These are phyloP conservation scores for Lepraria neglecta DNA, from an alignment of 495 filamentous ascomycete genomes.

Conservation along the genomic window DNA sequence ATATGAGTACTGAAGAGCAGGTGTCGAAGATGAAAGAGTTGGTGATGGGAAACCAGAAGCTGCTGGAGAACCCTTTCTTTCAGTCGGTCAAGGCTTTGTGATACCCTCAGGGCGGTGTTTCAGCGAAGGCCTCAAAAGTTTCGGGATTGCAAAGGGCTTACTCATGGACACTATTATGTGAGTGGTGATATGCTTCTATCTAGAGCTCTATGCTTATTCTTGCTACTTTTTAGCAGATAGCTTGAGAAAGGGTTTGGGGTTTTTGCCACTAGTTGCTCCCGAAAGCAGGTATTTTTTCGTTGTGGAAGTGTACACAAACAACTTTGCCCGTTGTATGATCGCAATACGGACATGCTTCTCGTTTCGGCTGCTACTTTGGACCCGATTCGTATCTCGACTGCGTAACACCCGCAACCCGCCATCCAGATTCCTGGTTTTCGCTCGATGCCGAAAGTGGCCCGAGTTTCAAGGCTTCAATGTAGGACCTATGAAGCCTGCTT, in stretches of 20 bases:
- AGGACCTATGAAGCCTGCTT: background rate
- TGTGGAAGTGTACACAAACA: background rate
- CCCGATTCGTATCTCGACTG: background rate
- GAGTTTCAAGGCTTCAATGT: background rate
- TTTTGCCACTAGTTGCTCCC: too few relatives aligned
- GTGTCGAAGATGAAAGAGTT: slow-evolving; percentile 71
- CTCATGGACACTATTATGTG: background rate
- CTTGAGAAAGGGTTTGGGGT: background rate
- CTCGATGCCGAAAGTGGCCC: background rate
- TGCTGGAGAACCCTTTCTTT: slow-evolving; percentile 84
- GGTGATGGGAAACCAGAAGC: slow-evolving; percentile 60
- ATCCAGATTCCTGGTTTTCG: background rate
- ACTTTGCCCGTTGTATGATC: background rate
- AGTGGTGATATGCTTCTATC: background rate
- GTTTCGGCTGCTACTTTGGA: background rate
- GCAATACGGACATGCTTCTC: background rate
- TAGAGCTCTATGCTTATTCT: background rate
- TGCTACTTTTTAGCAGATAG: background rate
- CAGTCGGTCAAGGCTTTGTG: slow-evolving; percentile 75
- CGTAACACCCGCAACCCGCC: background rate
- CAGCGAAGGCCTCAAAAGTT: background rate
- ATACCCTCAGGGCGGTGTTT: slow-evolving; percentile 15
- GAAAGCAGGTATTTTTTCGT: too few relatives aligned
- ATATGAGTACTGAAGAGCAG: slow-evolving; percentile 70
- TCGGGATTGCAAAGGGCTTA: background rate